A percentile compares a stretch with the other conserved stretches of the same genome.
These are phyloP conservation scores for Saksenaea vasiformis DNA, from an alignment of 371 early-diverging fungal species.

Conservation along the genomic window DNA sequence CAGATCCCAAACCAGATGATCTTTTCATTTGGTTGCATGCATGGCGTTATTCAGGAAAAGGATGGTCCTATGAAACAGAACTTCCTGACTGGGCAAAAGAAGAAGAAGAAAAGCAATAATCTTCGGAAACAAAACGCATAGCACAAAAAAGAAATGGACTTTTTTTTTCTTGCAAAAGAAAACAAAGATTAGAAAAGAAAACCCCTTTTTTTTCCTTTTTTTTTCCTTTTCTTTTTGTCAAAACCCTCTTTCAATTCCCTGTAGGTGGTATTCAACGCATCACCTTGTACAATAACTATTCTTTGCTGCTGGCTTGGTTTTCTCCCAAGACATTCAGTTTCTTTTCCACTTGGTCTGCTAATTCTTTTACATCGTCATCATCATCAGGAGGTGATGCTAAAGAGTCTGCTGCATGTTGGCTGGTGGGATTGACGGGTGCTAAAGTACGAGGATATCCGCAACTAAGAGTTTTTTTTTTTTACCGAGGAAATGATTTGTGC, in stretches of 20 bases:
- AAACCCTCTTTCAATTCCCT: not conserved
- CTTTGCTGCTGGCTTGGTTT: not conserved
- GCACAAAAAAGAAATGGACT: not conserved
- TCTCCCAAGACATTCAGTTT: constrained; percentile 9
- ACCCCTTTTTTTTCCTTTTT: constrained; percentile 2
- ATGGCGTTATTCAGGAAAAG: constrained; percentile 68
- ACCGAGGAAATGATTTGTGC: not conserved
- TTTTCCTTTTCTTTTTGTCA: not conserved
- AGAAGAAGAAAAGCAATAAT: not conserved
- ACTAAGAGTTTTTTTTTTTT: too few relatives aligned
- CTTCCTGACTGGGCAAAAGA: constrained; percentile 80
- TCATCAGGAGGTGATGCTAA: constrained; percentile 18
- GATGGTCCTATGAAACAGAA: constrained; percentile 75
- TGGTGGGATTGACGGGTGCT: constrained; percentile 9
- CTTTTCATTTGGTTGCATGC: constrained; percentile 87
- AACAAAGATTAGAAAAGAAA: not conserved
- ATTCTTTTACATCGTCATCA: constrained; percentile 19
- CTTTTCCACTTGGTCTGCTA: constrained; percentile 8
- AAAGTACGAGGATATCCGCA: constrained; percentile 16
- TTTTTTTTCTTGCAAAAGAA: not conserved
- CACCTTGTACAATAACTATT: not conserved
- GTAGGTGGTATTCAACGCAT: not conserved
- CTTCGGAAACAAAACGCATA: not conserved
- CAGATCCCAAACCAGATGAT: constrained; percentile 71
- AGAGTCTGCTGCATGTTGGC: constrained; percentile 10